Evolutionary conservation across 139 green algal genomes (phyloP).

Genomic region (Micractinium sp.): DNA sequence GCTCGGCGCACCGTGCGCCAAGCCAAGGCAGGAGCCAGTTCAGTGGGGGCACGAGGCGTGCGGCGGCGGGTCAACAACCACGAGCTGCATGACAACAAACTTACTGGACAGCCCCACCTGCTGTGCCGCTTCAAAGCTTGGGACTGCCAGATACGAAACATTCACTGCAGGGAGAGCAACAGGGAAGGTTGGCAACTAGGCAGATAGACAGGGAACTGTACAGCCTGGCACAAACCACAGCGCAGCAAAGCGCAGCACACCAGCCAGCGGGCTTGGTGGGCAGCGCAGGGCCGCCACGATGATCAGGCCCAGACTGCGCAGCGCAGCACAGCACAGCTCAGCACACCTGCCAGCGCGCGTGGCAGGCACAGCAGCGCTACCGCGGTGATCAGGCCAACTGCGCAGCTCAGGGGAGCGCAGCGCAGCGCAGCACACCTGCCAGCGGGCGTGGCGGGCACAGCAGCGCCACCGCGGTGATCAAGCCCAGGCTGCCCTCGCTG

Average conservation of each 20-base stretch:
- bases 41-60: neutral
- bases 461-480: slow-evolving; percentile 86
- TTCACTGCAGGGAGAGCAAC: slow-evolving; percentile 62
- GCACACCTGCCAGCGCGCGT: slow-evolving; percentile 36
- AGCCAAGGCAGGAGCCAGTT: no score
- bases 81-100: neutral
- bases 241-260: no score
- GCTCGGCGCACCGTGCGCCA: no score
- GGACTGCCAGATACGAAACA: slow-evolving; percentile 73
- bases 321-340: neutral
- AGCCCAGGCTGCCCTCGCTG: slow-evolving; percentile 93
- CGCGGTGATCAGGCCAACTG: slow-evolving; percentile 87
- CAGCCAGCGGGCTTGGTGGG: neutral
- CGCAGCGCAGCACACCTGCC: neutral
- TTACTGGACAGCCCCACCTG: neutral
- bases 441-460: slow-evolving; percentile 70
- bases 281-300: neutral
- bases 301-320: neutral
- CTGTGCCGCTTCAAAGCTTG: slow-evolving; percentile 69
- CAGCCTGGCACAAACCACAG: no score
- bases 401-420: neutral
- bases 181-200: neutral
- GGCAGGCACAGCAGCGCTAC: slow-evolving; percentile 84
- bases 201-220: no score
- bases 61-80: neutral